Percentiles rank a stretch among this genome's conserved stretches.
Evolutionary conservation across 116 monocot genomes (phyloP).

Genomic region (Trichopus zeylanicus): DNA sequence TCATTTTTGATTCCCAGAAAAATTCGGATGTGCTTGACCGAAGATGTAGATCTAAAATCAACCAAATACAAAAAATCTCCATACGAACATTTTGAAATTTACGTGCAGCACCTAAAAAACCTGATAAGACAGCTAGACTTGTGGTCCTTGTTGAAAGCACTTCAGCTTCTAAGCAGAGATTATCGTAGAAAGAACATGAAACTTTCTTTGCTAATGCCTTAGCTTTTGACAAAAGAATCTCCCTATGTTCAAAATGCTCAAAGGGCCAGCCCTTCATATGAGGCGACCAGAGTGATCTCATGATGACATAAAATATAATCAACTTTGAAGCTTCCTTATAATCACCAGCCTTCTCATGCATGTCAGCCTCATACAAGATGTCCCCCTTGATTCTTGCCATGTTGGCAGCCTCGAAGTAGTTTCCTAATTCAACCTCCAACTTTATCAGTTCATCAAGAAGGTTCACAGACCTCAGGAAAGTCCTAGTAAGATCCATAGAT

Average conservation of each 20-base stretch:
- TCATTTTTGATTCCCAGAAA: slow-evolving; percentile 11
- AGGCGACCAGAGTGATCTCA: slow-evolving; percentile 36
- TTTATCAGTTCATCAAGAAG: slow-evolving; percentile 37
- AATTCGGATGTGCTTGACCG: slow-evolving; percentile 9
- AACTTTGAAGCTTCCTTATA: slow-evolving; percentile 24
- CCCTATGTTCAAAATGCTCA: slow-evolving; percentile 20
- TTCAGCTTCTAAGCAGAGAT: slow-evolving; percentile 18
- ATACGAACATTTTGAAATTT: slow-evolving; percentile 14
- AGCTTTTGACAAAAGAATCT: slow-evolving; percentile 18
- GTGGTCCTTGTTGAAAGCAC: slow-evolving; percentile 10
- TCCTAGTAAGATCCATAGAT: slow-evolving; percentile 28
- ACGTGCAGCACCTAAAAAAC: slow-evolving; percentile 2
- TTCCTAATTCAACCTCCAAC: slow-evolving; percentile 40
- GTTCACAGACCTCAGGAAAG: slow-evolving; percentile 20
- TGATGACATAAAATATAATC: slow-evolving; percentile 27
- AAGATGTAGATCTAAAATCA: slow-evolving; percentile 42
- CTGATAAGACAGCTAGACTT: slow-evolving; percentile 8
- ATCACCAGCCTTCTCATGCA: slow-evolving; percentile 38
- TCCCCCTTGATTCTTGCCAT: slow-evolving; percentile 30
- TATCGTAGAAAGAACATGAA: slow-evolving; percentile 18
- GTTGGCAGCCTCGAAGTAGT: slow-evolving; percentile 36
- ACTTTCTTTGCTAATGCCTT: slow-evolving; percentile 15
- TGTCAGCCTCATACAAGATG: slow-evolving; percentile 30
- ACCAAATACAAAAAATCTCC: slow-evolving; percentile 23
- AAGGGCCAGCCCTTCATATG: slow-evolving; percentile 48